These are phyloP conservation scores for Tardiomyces blankii DNA, from an alignment of 1,139 yeast species.

Conservation along the genomic window DNA sequence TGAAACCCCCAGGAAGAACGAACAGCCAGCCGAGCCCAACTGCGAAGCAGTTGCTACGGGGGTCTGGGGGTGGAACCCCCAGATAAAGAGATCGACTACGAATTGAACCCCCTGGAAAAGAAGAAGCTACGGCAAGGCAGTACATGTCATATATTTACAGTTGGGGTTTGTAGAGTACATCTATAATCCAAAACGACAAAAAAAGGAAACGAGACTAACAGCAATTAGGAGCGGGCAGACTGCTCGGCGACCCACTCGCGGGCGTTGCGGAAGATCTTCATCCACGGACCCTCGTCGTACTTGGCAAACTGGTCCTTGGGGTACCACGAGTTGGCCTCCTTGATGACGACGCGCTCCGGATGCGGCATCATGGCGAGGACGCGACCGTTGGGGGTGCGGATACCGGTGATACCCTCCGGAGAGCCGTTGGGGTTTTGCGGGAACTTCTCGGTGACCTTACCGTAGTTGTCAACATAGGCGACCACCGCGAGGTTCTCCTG, in stretches of 20 bases:
- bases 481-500: slow-evolving; percentile 47
- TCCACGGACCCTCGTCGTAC: slow-evolving; percentile 70
- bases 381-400: slow-evolving; percentile 82
- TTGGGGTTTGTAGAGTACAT: too few species aligned
- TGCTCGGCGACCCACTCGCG: slow-evolving; percentile 65
- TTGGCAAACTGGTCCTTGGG: slow-evolving; percentile 38
- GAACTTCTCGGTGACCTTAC: slow-evolving; percentile 65
- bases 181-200: not conserved
- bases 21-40: too few species aligned
- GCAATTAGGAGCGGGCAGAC: too few species aligned
- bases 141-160: not conserved
- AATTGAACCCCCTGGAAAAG: too few species aligned
- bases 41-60: too few species aligned
- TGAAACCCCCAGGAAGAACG: too few species aligned
- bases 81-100: too few species aligned
- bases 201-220: too few species aligned
- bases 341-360: slow-evolving; percentile 89
- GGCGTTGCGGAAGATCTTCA: slow-evolving; percentile 84
- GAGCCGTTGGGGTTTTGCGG: slow-evolving; percentile 98
- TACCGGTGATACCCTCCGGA: slow-evolving; percentile 87
- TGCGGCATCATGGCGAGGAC: slow-evolving; percentile 99
- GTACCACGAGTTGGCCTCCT: slow-evolving; percentile 85
- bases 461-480: slow-evolving; percentile 84
- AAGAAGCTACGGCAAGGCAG: too few species aligned
- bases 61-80: too few species aligned